These are phyloP conservation scores for Pichia sporocuriosa DNA, from an alignment of 805 yeast genomes.

Conservation along the genomic window DNA sequence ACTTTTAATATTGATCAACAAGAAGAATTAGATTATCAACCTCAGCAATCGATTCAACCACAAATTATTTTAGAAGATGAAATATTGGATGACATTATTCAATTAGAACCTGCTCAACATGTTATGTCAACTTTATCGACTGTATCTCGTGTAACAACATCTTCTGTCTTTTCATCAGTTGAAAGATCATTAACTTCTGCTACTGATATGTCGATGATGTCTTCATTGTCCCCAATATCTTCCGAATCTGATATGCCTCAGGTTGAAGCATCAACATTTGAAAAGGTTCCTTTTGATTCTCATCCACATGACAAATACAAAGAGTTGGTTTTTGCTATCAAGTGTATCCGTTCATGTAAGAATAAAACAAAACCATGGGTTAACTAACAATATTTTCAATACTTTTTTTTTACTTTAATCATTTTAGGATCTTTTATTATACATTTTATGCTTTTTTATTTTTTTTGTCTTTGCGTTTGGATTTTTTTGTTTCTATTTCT, in stretches of 20 bases:
- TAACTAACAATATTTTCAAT: constrained; percentile 4
- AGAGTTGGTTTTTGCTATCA: constrained; percentile 24
- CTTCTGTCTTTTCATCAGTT: constrained; percentile 11
- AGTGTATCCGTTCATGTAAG: constrained; percentile 25
- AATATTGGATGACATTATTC: constrained; percentile 7
- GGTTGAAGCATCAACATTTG: not conserved
- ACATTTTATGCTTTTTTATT: too few species aligned
- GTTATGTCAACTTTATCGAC: constrained; percentile 5
- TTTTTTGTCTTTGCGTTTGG: too few species aligned
- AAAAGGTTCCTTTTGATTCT: constrained; percentile 2
- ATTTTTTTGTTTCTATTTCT: too few species aligned
- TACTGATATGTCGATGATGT: constrained; percentile 5
- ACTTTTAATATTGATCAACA: constrained; percentile 5
- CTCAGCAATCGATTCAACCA: constrained; percentile 8
- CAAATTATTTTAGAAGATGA: constrained; percentile 12
- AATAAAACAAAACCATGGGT: constrained; percentile 10
- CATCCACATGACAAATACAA: constrained; percentile 14
- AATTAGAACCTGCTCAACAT: constrained; percentile 11
- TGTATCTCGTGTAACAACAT: constrained; percentile 5
- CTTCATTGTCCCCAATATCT: constrained; percentile 9
- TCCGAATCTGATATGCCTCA: not conserved
- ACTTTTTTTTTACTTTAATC: not conserved
- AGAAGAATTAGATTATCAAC: constrained; percentile 5
- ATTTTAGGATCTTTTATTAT: too few species aligned
- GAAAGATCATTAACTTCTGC: constrained; percentile 6